Conservation (phyloP, 345 rosid species). For the Melastoma malabathricum region DNA sequence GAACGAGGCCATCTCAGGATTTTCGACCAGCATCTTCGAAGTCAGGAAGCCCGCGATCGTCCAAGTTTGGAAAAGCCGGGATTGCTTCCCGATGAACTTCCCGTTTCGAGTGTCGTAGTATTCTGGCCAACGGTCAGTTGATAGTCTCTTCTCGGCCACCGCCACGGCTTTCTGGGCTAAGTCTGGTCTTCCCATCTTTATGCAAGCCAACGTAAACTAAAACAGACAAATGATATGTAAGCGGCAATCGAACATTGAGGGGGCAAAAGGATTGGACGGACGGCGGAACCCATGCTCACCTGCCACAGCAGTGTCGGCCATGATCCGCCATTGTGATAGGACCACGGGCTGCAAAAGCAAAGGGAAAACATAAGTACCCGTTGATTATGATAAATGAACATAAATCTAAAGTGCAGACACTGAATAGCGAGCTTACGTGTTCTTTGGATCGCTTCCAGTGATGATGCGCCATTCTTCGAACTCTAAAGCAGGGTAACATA, state of each 20-base stretch:
- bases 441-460: slow-evolving; percentile 95
- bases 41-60: slow-evolving; percentile 83
- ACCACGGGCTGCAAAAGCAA: slow-evolving; percentile 66
- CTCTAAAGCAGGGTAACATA: slow-evolving; percentile 85
- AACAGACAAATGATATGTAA: not conserved
- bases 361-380: not conserved
- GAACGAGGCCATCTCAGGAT: slow-evolving; percentile 63
- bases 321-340: slow-evolving; percentile 96
- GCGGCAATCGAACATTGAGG: not conserved
- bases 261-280: not conserved
- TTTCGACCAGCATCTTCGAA: slow-evolving; percentile 65
- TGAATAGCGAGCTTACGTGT: slow-evolving; percentile 37
- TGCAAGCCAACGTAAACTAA: slow-evolving; percentile 94
- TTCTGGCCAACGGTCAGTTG: slow-evolving; percentile 76
- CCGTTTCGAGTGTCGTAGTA: slow-evolving; percentile 84
- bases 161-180: slow-evolving; percentile 73
- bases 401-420: slow-evolving; percentile 1
- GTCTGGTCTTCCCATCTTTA: slow-evolving; percentile 74
- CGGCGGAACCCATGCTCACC: slow-evolving; percentile 27
- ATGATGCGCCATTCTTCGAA: slow-evolving; percentile 86
- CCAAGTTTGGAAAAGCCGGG: slow-evolving; percentile 88
- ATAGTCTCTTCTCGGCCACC: slow-evolving; percentile 70
- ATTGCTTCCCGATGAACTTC: slow-evolving; percentile 81
- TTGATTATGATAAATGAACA: not conserved
- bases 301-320: slow-evolving; percentile 99